Percentiles rank a stretch among this genome's conserved stretches.
These are phyloP conservation scores for Hypericum androsaemum DNA, from an alignment of 345 rosid species.

Conservation along the genomic window DNA sequence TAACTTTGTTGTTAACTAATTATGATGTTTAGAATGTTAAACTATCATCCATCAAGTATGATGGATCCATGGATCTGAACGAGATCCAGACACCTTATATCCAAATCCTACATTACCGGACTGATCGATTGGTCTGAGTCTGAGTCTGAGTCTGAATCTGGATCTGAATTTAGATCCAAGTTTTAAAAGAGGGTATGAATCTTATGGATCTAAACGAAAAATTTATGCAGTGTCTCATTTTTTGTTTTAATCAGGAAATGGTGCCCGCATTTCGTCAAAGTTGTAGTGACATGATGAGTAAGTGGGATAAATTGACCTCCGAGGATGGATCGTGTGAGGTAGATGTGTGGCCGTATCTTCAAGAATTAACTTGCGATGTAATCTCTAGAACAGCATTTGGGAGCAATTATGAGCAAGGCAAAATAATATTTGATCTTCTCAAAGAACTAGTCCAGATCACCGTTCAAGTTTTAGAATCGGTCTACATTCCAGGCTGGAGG, in stretches of 20 bases:
- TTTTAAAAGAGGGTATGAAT: no score
- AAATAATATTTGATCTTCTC: conserved; percentile 17
- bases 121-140: no score
- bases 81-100: no score
- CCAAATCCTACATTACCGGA: no score
- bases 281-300: conserved; percentile 9
- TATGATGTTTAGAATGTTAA: no score
- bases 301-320: conserved; percentile 5
- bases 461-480: not conserved
- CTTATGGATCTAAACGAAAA: no score
- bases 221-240: no score
- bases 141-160: no score
- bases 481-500: conserved; percentile 39
- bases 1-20: no score
- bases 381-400: conserved; percentile 23
- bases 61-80: no score
- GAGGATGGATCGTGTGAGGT: conserved; percentile 10
- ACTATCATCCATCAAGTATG: no score
- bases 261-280: conserved; percentile 12
- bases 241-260: conserved; percentile 11
- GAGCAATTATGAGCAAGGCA: conserved; percentile 24
- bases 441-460: conserved; percentile 10
- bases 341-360: conserved; percentile 12
- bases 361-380: conserved; percentile 11
- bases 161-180: no score